Percentiles rank a stretch among this genome's conserved stretches.
These are phyloP conservation scores for Marchantia paleacea DNA, from an alignment of 225 moss, liverwort and hornwort species.

Conservation along the genomic window DNA sequence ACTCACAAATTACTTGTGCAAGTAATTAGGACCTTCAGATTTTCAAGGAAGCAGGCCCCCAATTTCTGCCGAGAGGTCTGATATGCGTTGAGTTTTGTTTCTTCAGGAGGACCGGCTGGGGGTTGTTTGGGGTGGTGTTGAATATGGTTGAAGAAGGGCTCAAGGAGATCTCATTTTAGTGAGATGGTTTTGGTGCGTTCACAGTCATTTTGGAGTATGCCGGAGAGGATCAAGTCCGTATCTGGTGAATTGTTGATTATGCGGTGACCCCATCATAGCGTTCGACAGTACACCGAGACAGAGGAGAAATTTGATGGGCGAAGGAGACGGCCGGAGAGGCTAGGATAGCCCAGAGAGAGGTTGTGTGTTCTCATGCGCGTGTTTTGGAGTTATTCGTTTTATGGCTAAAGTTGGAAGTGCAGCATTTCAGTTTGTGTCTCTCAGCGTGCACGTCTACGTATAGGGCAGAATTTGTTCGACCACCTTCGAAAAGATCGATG, in stretches of 20 bases:
- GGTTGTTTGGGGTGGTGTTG: neutral
- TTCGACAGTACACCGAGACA: neutral
- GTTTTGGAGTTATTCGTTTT: neutral
- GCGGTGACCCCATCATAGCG: neutral
- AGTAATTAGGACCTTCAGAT: neutral
- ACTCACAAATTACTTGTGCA: neutral
- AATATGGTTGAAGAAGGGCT: neutral
- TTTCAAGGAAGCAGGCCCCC: neutral
- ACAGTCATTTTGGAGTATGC: neutral
- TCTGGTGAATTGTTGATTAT: neutral
- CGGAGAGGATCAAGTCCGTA: neutral
- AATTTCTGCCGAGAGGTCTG: neutral
- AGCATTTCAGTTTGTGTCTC: neutral
- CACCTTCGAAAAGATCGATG: slow-evolving; percentile 38
- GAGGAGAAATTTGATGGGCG: neutral
- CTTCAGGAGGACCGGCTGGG: neutral
- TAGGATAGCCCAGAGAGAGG: neutral
- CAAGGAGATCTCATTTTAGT: neutral
- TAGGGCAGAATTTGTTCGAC: neutral
- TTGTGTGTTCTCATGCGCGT: neutral
- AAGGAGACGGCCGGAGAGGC: neutral
- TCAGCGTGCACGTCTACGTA: neutral
- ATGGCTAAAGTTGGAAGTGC: neutral
- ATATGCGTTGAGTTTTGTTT: neutral
- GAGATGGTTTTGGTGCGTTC: neutral